phyloP scores from a whole-genome alignment of 2,329 filamentous ascomycete species.

The Neophaeococcomyces aloes region DNA sequence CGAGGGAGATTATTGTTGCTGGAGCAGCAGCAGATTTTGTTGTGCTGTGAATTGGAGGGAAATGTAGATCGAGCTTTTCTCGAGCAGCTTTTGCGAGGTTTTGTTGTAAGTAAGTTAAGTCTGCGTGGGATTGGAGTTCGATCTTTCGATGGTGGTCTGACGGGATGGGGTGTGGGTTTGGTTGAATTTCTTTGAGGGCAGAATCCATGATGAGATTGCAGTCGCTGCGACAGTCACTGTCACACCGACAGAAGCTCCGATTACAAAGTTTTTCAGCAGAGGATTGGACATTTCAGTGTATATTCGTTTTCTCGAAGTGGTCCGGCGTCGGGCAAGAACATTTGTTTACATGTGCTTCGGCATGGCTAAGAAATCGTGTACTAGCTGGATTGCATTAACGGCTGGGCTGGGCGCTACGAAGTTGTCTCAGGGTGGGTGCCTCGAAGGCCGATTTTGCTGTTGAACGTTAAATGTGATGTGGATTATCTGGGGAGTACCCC shows the following conservation, averaged over 20 bases:
- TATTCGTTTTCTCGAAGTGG: neutral
- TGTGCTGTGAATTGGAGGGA: slow-evolving; percentile 35
- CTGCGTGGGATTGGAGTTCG: slow-evolving; percentile 40
- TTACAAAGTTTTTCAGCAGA: slow-evolving; percentile 3
- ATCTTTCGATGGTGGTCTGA: slow-evolving; percentile 37
- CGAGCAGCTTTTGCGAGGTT: slow-evolving; percentile 36
- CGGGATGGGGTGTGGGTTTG: slow-evolving; percentile 1
- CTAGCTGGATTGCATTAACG: too few relatives aligned
- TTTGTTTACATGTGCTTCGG: too few relatives aligned
- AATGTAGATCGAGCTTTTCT: slow-evolving; percentile 39
- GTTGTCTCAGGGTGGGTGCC: too few relatives aligned
- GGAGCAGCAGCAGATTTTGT: slow-evolving; percentile 19
- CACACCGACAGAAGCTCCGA: neutral
- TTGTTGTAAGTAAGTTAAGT: slow-evolving; percentile 39
- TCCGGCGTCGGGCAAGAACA: neutral
- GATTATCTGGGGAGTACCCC: too few relatives aligned
- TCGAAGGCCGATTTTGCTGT: too few relatives aligned
- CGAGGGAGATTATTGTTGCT: slow-evolving; percentile 32
- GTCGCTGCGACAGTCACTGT: slow-evolving; percentile 1
- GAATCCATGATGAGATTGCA: slow-evolving; percentile 4
- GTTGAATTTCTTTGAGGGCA: neutral
- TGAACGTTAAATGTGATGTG: too few relatives aligned
- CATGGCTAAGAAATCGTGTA: too few relatives aligned
- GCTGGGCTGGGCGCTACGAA: too few relatives aligned
- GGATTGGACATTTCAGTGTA: slow-evolving; percentile 1